phyloP scores from a whole-genome alignment of 352 stramenopile species.

The Globisporangium splendens region DNA sequence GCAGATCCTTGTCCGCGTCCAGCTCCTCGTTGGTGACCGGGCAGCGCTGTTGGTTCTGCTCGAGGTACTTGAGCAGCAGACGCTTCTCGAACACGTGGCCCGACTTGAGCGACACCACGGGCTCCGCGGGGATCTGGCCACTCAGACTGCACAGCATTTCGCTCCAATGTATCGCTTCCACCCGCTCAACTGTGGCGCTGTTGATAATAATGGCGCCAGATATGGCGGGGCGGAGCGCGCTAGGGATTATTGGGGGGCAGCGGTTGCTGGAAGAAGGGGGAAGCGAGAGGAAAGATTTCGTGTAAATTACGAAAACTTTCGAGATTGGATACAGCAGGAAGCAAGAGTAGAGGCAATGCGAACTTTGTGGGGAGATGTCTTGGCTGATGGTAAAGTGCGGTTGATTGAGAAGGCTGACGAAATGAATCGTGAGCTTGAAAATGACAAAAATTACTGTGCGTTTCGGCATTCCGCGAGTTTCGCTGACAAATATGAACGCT shows the following conservation, averaged over 20 bases:
- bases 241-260: background rate
- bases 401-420: too few species aligned
- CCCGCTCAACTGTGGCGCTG: background rate
- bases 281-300: background rate
- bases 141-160: slow-evolving; percentile 80
- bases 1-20: slow-evolving; percentile 55
- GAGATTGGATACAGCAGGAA: background rate
- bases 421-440: too few species aligned
- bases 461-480: too few species aligned
- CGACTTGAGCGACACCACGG: slow-evolving; percentile 80
- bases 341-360: too few species aligned
- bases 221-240: background rate
- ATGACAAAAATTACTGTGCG: too few species aligned
- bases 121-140: slow-evolving; percentile 77
- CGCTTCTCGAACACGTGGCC: slow-evolving; percentile 88
- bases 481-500: too few species aligned
- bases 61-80: slow-evolving; percentile 78
- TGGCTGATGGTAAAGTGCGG: too few species aligned
- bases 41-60: slow-evolving; percentile 65
- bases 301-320: background rate
- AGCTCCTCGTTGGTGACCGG: slow-evolving; percentile 69
- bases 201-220: background rate
- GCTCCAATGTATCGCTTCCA: too few species aligned
- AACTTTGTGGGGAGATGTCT: too few species aligned
- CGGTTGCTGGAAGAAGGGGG: background rate